Evolutionary conservation across 768 basidiomycete species (phyloP), one percentile per base, ranked within the genome.

Genomic region (Naganishia friedmannii): DNA sequence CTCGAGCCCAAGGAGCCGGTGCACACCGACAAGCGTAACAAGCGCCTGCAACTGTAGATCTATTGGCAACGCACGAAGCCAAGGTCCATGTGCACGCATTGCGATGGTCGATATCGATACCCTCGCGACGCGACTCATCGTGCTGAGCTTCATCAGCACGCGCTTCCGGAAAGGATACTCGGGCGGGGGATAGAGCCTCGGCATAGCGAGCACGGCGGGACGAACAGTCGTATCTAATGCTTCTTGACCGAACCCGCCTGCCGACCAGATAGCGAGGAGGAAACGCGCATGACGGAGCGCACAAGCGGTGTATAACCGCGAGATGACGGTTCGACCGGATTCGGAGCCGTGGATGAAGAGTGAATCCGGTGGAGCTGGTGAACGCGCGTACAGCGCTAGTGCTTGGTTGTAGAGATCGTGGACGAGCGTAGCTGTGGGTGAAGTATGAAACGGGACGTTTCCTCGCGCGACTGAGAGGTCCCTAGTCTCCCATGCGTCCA

Each of bases 251-350:
- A 19, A 77, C 42, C 84, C 87, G 34, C 87, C 85, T 73, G 87
- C 88, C 51, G 92, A 80, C 87, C 92, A 88, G 23, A 86, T 86
- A 21, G 87, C 86, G 73, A 92, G 88, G 3, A 91, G 88, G 34
- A 90, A 83, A 0, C 88, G 86, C 2, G 91, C 90, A 89, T 92
- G 92, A 28, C 92, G 91, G 90, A n/a, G 89, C 86, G 54, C 89
- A 87, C 90, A 90, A 90, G 10, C 69, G 58, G 53, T 72, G 65
- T 17, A 71, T 42, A 72, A 53, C 6, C 63, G 32, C 8, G 71
- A 67, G 23, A 72, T 68, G 19, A 66, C 67, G 17, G 57, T 51
- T 51, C 69, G 67, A 7, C 71, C 67, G 13, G 57, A 56, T 31
- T 68, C 71, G 1, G 66, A 39, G 9, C 71, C 71, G 37, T 72